Evolutionary conservation across 208 protist species (phyloP).

Genomic region (Novymonas esmeraldas): DNA sequence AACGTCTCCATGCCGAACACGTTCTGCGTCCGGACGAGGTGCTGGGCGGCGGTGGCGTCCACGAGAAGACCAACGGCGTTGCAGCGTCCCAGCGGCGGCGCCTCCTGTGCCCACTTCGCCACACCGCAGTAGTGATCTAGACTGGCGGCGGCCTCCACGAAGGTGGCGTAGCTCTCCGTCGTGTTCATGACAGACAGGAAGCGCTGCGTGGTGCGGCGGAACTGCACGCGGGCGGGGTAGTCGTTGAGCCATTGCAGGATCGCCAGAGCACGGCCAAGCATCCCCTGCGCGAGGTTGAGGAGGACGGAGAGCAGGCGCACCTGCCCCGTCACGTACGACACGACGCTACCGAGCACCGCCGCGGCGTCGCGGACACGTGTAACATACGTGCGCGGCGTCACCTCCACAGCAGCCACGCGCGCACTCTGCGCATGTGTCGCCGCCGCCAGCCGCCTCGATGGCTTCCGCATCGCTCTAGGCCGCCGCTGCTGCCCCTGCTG

Average conservation of each 20-base stretch:
- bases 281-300: not conserved
- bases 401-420: not conserved
- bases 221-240: constrained; percentile 40
- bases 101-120: constrained; percentile 37
- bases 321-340: not conserved
- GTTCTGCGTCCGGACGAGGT: constrained; percentile 31
- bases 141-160: constrained; percentile 27
- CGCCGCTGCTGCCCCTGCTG: not conserved
- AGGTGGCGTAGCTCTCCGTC: constrained; percentile 51
- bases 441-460: not conserved
- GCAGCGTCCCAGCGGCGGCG: constrained; percentile 27
- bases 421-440: not conserved
- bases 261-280: constrained; percentile 13
- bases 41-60: constrained; percentile 35
- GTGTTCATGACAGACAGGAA: constrained; percentile 64
- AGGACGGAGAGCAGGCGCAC: constrained; percentile 7
- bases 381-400: not conserved
- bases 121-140: constrained; percentile 54
- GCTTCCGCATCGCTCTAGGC: not conserved
- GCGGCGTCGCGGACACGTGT: not conserved
- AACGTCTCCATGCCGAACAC: constrained; percentile 37
- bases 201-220: constrained; percentile 39
- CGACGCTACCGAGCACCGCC: not conserved
- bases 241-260: constrained; percentile 28
- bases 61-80: constrained; percentile 40